These are phyloP conservation scores for Talaromyces trachyspermus DNA, from an alignment of 495 filamentous ascomycete species.

Conservation along the genomic window DNA sequence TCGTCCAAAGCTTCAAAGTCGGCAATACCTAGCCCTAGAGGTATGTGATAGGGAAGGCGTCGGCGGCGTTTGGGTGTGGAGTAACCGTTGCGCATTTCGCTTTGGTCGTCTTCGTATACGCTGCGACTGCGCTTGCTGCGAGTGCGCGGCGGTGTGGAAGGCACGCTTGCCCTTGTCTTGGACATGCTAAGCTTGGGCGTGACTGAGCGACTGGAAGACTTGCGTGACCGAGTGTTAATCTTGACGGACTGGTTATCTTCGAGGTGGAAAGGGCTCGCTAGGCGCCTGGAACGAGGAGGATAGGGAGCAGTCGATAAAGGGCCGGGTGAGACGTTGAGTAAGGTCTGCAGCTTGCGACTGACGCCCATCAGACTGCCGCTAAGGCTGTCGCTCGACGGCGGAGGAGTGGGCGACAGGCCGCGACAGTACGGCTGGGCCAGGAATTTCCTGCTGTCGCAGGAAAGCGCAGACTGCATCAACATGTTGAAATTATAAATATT, in stretches of 20 bases:
- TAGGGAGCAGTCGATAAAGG: constrained; percentile 30
- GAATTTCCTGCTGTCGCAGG: constrained; percentile 55
- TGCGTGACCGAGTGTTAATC: constrained; percentile 41
- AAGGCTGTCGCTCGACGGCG: constrained; percentile 45
- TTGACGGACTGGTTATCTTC: constrained; percentile 43
- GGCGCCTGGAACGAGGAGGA: constrained; percentile 35
- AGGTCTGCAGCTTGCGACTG: constrained; percentile 64
- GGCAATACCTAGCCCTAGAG: constrained; percentile 54
- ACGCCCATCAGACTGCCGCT: constrained; percentile 56
- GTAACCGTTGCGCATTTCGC: constrained; percentile 33
- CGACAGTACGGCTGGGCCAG: constrained; percentile 44
- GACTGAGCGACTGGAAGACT: constrained; percentile 16
- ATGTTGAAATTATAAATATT: constrained; percentile 29
- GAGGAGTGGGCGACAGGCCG: constrained; percentile 56
- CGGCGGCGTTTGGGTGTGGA: constrained; percentile 63
- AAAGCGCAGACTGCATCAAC: constrained; percentile 65
- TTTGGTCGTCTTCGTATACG: constrained; percentile 43
- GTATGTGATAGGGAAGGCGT: constrained; percentile 57
- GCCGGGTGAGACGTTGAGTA: constrained; percentile 43
- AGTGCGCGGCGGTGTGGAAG: constrained; percentile 41
- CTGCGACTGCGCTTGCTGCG: constrained; percentile 58
- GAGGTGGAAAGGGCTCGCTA: constrained; percentile 39
- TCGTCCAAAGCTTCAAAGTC: constrained; percentile 54
- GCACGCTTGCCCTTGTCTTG: constrained; percentile 35
- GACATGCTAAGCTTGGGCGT: constrained; percentile 14